Evolutionary conservation across 164 flowering plant species (phyloP).

Genomic region (Kingdonia uniflora): DNA sequence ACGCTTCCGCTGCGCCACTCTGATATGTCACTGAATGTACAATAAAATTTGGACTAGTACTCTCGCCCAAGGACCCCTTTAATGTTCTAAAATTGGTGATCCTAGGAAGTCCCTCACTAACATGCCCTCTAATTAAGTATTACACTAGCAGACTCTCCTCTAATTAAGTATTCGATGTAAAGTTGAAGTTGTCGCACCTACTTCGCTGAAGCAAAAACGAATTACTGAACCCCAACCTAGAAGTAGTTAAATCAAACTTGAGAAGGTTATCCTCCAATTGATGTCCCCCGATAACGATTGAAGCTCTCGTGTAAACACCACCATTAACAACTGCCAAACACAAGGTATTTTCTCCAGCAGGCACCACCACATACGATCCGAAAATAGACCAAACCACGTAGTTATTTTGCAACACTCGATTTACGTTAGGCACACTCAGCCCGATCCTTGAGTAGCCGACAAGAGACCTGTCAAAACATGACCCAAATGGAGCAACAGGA

Average conservation of each 20-base stretch:
- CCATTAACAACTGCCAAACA: slow-evolving; percentile 16
- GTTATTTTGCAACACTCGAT: slow-evolving; percentile 10
- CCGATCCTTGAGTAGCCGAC: slow-evolving; percentile 3
- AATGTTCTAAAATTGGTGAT: too few relatives aligned
- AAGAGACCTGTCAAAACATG: slow-evolving; percentile 7
- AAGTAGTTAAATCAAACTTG: slow-evolving; percentile 14
- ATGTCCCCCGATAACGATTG: slow-evolving; percentile 11
- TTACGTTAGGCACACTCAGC: slow-evolving; percentile 8
- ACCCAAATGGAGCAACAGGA: slow-evolving; percentile 11
- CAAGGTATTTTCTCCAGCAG: not conserved
- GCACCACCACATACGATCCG: slow-evolving; percentile 4
- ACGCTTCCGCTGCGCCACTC: slow-evolving; percentile 99
- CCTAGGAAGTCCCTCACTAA: too few relatives aligned
- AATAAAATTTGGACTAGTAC: too few relatives aligned
- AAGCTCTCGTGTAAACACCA: slow-evolving; percentile 6
- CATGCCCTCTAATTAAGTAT: too few relatives aligned
- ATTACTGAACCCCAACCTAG: slow-evolving; percentile 12
- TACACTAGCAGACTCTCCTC: too few relatives aligned
- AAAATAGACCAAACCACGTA: slow-evolving; percentile 8
- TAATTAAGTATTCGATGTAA: slow-evolving; percentile 6
- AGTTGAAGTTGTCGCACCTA: slow-evolving; percentile 12
- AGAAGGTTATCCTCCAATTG: slow-evolving; percentile 16
- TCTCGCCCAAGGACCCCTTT: too few relatives aligned
- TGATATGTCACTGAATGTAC: too few relatives aligned
- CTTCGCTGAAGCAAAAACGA: slow-evolving; percentile 7